phyloP scores from a whole-genome alignment of 371 early-diverging fungal species.

The Rhizomucor miehei region DNA sequence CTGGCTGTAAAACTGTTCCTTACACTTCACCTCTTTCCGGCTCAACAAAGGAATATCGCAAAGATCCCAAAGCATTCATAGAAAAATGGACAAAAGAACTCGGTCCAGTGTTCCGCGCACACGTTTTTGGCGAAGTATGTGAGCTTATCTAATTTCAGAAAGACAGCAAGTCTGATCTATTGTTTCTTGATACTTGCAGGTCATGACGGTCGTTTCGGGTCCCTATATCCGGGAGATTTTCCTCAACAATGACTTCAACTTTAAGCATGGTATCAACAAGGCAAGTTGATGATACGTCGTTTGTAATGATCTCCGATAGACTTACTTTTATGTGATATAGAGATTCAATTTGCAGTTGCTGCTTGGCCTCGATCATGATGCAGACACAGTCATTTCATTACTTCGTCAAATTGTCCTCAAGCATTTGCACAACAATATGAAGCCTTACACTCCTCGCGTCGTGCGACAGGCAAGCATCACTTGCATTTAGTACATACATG shows the following conservation, averaged over 20 bases:
- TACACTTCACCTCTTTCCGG: constrained; percentile 21
- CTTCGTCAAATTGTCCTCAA: constrained; percentile 6
- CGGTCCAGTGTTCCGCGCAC: constrained; percentile 25
- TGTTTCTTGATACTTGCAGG: too few species aligned
- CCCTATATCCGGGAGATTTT: constrained; percentile 16
- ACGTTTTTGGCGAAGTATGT: constrained; percentile 25
- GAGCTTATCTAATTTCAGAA: not conserved
- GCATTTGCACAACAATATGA: constrained; percentile 9
- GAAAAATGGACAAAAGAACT: constrained; percentile 18
- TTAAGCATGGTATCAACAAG: constrained; percentile 6
- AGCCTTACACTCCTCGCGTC: constrained; percentile 12
- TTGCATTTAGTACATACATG: not conserved
- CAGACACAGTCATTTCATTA: not conserved
- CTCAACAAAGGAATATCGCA: constrained; percentile 17
- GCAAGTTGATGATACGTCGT: not conserved
- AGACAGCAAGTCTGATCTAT: too few species aligned
- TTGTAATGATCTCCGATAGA: not conserved
- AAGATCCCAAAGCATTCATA: constrained; percentile 18
- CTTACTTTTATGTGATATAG: not conserved
- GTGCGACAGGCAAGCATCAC: constrained; percentile 9
- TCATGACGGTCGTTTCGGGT: constrained; percentile 9
- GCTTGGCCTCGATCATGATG: constrained; percentile 1
- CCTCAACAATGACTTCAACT: constrained; percentile 15
- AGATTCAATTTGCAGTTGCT: constrained; percentile 9
- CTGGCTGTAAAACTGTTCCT: constrained; percentile 19